Conservation (phyloP, 1,284 basidiomycete genomes). For the Boletellus dicymbophilus region DNA sequence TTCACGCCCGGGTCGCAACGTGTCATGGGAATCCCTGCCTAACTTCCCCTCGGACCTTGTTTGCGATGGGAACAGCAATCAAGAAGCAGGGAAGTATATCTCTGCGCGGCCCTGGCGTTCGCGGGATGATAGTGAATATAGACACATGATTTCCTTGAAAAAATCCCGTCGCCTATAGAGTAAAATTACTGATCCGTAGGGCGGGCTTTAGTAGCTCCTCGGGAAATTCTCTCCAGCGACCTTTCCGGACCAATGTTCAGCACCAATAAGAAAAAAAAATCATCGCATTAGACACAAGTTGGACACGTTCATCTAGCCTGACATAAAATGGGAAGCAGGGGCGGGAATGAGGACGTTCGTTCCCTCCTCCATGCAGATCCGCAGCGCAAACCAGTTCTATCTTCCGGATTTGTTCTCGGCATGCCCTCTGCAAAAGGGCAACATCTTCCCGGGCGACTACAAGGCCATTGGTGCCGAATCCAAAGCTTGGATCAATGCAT, state of each 20-base stretch:
- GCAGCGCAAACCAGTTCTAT: slow-evolving; percentile 6
- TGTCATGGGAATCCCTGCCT: background rate
- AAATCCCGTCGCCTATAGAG: background rate
- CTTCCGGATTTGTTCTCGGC: slow-evolving; percentile 12
- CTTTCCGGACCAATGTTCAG: slow-evolving; percentile 1
- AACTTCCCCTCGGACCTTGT: slow-evolving; percentile 10
- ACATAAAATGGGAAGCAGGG: slow-evolving; percentile 11
- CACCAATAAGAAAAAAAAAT: background rate
- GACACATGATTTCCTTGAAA: background rate
- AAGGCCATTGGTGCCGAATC: slow-evolving; percentile 44
- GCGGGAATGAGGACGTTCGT: background rate
- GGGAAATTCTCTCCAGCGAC: slow-evolving; percentile 5
- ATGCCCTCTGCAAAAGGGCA: slow-evolving; percentile 7
- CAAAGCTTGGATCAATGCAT: slow-evolving; percentile 62
- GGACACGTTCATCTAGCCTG: slow-evolving; percentile 6
- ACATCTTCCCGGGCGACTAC: slow-evolving; percentile 8
- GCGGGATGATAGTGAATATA: background rate
- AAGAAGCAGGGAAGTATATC: slow-evolving; percentile 3
- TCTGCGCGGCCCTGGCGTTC: slow-evolving; percentile 7
- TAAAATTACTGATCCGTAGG: background rate
- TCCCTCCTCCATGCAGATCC: slow-evolving; percentile 4
- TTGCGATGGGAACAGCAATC: slow-evolving; percentile 6
- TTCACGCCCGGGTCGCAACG: background rate
- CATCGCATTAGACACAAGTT: slow-evolving; percentile 1
- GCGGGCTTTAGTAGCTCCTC: slow-evolving; percentile 3